phyloP scores from a whole-genome alignment of 257 asterid genomes.

The Rehmannia glutinosa region DNA sequence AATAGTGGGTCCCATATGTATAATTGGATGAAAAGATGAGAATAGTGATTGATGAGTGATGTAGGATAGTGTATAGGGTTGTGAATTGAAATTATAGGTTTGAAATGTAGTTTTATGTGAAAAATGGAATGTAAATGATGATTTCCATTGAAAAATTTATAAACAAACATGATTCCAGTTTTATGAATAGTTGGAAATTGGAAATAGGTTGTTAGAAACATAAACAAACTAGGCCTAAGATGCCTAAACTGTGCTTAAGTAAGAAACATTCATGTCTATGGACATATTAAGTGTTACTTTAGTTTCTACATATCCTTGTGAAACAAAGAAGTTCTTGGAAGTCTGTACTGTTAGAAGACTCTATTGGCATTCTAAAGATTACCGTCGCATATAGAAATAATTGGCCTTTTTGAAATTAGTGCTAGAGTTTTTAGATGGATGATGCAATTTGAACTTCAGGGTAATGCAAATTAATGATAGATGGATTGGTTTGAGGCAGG shows the following conservation, averaged over 20 bases:
- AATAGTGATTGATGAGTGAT: too few species aligned
- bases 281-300: slow-evolving; percentile 10
- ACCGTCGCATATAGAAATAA: neutral
- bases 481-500: slow-evolving; percentile 7
- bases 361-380: neutral
- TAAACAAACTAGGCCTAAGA: too few species aligned
- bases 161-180: too few species aligned
- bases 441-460: slow-evolving; percentile 10
- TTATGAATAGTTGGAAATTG: too few species aligned
- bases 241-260: neutral
- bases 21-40: too few species aligned
- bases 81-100: too few species aligned
- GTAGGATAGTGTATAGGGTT: too few species aligned
- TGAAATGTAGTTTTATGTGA: too few species aligned
- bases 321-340: neutral
- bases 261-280: neutral
- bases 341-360: slow-evolving; percentile 1
- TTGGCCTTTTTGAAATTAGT: neutral
- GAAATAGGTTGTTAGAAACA: too few species aligned
- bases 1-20: too few species aligned
- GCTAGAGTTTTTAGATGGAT: slow-evolving; percentile 11
- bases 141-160: too few species aligned
- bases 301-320: slow-evolving; percentile 5
- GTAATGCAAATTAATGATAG: slow-evolving; percentile 4
- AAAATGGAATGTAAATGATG: too few species aligned